A percentile compares a stretch with the other conserved stretches of the same genome.
These are phyloP conservation scores for Barbatosphaeria neglecta DNA, from an alignment of 495 filamentous ascomycete species.

Conservation along the genomic window DNA sequence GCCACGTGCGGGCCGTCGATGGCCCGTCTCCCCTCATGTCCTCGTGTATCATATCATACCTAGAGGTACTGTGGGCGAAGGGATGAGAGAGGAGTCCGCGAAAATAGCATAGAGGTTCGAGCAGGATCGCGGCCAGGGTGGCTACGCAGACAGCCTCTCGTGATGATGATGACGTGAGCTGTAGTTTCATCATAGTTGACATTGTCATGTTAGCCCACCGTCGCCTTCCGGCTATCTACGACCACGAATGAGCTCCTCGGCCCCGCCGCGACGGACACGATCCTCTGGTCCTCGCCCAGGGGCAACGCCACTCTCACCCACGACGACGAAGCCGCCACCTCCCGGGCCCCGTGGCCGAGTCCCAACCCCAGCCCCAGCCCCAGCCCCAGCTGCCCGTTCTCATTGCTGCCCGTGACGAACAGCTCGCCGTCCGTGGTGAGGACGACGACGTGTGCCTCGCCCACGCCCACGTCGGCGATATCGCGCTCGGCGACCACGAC, in stretches of 20 bases:
- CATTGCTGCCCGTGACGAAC: conserved; percentile 43
- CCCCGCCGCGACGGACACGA: conserved; percentile 32
- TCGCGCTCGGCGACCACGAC: conserved; percentile 25
- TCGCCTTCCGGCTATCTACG: conserved; percentile 8
- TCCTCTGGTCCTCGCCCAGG: conserved; percentile 9
- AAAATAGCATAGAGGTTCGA: too few relatives aligned
- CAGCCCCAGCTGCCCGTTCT: conserved; percentile 50
- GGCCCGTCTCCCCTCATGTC: too few relatives aligned
- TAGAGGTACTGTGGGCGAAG: conserved; percentile 16
- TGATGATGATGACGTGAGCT: too few relatives aligned
- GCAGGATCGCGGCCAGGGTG: too few relatives aligned
- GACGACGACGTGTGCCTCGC: conserved; percentile 44
- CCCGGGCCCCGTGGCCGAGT: too few relatives aligned
- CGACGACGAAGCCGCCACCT: background rate
- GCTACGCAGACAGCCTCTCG: too few relatives aligned
- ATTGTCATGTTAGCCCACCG: too few relatives aligned
- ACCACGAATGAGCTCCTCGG: conserved; percentile 33
- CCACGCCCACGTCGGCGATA: conserved; percentile 47
- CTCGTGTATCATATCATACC: conserved; percentile 16
- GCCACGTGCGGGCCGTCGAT: too few relatives aligned
- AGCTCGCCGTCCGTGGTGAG: conserved; percentile 38
- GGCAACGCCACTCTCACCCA: conserved; percentile 26
- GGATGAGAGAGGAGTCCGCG: background rate
- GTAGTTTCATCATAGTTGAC: too few relatives aligned
- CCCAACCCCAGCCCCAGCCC: conserved; percentile 6